Evolutionary conservation across 208 protist species (phyloP).

Genomic region (Dictyostelium gargantuum): DNA sequence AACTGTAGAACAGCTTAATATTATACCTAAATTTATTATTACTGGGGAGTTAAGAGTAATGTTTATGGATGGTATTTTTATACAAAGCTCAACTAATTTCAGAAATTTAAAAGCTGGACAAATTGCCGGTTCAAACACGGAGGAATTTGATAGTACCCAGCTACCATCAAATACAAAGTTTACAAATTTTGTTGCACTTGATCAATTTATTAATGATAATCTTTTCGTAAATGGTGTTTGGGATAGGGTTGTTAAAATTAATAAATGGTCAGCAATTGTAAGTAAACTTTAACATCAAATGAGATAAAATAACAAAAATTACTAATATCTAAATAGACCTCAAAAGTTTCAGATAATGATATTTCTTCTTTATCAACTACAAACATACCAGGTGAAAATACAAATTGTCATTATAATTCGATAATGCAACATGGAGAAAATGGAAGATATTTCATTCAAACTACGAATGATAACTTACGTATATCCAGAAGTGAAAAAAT

Average conservation of each 20-base stretch:
- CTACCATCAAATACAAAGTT: too few species aligned
- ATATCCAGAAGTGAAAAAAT: not conserved
- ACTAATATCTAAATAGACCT: not conserved
- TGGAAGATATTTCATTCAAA: not conserved
- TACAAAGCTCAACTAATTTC: too few species aligned
- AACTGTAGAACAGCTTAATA: not conserved
- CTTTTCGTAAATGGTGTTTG: not conserved
- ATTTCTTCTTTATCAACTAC: not conserved
- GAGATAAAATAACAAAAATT: too few species aligned
- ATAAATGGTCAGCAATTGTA: not conserved
- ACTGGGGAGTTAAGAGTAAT: too few species aligned
- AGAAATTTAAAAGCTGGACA: not conserved
- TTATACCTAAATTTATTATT: not conserved
- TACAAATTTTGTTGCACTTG: not conserved
- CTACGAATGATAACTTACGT: not conserved
- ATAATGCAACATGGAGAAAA: not conserved
- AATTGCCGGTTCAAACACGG: too few species aligned
- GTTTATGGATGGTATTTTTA: too few species aligned
- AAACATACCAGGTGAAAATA: not conserved
- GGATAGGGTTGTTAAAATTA: not conserved
- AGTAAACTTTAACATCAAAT: too few species aligned
- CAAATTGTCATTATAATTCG: not conserved
- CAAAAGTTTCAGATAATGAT: not conserved
- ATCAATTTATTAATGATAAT: not conserved
- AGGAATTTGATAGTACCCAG: too few species aligned